These are phyloP conservation scores for Paecilomyces formosus DNA, from an alignment of 2,329 filamentous ascomycete species.

Conservation along the genomic window DNA sequence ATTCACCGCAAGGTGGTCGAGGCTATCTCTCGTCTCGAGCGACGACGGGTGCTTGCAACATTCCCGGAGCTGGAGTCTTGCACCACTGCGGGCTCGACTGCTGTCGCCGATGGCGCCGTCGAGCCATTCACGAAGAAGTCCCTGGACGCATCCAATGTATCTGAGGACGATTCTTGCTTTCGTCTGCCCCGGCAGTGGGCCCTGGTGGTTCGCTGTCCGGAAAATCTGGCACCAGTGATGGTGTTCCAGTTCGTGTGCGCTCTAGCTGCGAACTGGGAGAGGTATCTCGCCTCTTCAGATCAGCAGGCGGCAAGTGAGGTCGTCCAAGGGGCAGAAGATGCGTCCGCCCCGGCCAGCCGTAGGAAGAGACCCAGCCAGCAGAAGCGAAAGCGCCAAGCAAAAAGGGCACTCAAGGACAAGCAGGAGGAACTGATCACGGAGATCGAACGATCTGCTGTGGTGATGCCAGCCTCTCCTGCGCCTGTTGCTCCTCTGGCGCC, in stretches of 20 bases:
- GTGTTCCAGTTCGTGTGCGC: constrained; percentile 5
- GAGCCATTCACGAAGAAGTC: constrained; percentile 10
- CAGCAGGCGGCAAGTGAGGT: constrained; percentile 4
- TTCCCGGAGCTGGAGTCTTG: constrained; percentile 3
- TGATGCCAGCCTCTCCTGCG: constrained; percentile 1
- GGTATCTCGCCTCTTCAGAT: constrained; percentile 4
- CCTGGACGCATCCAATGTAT: constrained; percentile 11
- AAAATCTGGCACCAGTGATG: constrained; percentile 11
- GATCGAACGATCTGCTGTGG: background rate
- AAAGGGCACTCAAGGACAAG: constrained; percentile 4
- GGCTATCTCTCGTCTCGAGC: constrained; percentile 8
- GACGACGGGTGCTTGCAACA: constrained; percentile 1
- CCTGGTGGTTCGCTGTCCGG: constrained; percentile 12
- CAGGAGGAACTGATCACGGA: constrained; percentile 4
- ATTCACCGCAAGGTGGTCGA: constrained; percentile 7
- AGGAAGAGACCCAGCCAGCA: constrained; percentile 8
- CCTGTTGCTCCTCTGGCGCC: background rate
- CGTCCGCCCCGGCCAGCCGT: constrained; percentile 1
- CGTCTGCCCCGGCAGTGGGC: constrained; percentile 8
- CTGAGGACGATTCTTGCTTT: constrained; percentile 5
- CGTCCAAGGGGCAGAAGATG: constrained; percentile 4
- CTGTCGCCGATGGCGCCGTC: constrained; percentile 4
- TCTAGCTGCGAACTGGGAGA: constrained; percentile 6
- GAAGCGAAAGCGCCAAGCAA: constrained; percentile 5
- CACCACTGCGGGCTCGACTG: constrained; percentile 4